phyloP scores from a whole-genome alignment of 2,329 filamentous ascomycete genomes.

The Paraconiothyrium brasiliense region DNA sequence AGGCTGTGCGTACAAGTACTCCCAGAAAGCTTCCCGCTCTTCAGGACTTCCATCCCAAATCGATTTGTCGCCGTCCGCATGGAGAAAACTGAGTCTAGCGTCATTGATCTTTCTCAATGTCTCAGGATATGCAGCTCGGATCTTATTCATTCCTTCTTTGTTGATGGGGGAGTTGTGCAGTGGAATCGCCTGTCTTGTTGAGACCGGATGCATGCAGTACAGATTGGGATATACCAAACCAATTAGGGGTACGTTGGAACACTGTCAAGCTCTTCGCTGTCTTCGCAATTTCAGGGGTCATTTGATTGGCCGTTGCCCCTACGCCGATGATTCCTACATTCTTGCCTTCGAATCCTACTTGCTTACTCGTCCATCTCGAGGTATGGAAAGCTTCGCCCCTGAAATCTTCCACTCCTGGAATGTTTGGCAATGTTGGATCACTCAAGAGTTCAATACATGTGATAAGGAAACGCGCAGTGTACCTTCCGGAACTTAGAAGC shows the following conservation, averaged over 20 bases:
- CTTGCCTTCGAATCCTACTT: slow-evolving; percentile 53
- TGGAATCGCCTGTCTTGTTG: slow-evolving; percentile 20
- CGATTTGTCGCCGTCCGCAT: no score
- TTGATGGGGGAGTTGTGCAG: neutral
- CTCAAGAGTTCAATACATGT: slow-evolving; percentile 48
- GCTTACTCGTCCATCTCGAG: neutral
- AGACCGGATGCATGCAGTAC: no score
- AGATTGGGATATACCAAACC: neutral
- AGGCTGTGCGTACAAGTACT: no score
- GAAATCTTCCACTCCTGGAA: slow-evolving; percentile 35
- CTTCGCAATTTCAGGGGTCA: slow-evolving; percentile 66
- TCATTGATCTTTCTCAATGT: no score
- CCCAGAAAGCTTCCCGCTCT: no score
- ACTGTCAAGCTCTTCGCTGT: slow-evolving; percentile 61
- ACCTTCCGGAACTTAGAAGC: neutral
- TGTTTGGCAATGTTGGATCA: slow-evolving; percentile 59
- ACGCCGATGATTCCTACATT: slow-evolving; percentile 66
- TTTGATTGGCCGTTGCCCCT: slow-evolving; percentile 69
- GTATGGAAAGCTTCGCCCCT: neutral
- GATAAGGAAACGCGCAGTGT: slow-evolving; percentile 46
- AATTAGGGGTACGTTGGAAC: slow-evolving; percentile 68
- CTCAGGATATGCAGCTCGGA: slow-evolving; percentile 11
- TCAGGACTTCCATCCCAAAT: no score
- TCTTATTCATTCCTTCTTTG: slow-evolving; percentile 10
- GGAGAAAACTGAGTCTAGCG: no score